A percentile compares a stretch with the other conserved stretches of the same genome.
Conservation (phyloP, 805 yeast genomes). For the Cyberlindnera xishuangbannaensis region DNA sequence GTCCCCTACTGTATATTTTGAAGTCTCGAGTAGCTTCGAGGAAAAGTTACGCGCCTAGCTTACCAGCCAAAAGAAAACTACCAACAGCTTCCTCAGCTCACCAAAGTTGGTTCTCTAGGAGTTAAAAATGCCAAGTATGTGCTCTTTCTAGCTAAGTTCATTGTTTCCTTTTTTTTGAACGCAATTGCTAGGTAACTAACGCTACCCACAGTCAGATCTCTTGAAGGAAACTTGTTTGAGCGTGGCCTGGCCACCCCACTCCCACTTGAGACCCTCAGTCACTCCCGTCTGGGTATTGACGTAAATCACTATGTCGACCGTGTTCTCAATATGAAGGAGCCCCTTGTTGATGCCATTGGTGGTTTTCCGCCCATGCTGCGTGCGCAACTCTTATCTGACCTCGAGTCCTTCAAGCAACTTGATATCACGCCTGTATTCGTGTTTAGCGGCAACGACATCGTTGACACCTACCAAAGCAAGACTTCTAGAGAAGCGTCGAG, state of each 20-base stretch:
- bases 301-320: conserved; percentile 72
- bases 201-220: conserved; percentile 38
- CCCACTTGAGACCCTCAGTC: conserved; percentile 58
- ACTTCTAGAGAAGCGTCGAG: conserved; percentile 29
- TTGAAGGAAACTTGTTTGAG: conserved; percentile 67
- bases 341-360: conserved; percentile 69
- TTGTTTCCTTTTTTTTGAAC: too few relatives aligned
- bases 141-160: too few relatives aligned
- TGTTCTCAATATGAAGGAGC: conserved; percentile 57
- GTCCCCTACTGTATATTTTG: too few relatives aligned
- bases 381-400: conserved; percentile 52
- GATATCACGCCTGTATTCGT: conserved; percentile 77
- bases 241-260: conserved; percentile 53
- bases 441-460: conserved; percentile 56
- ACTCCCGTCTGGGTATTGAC: conserved; percentile 76
- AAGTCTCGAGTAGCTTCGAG: too few relatives aligned
- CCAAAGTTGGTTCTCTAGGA: too few relatives aligned
- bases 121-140: too few relatives aligned
- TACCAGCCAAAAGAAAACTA: too few relatives aligned
- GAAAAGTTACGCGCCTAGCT: too few relatives aligned
- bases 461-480: conserved; percentile 30
- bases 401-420: conserved; percentile 51
- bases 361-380: conserved; percentile 68
- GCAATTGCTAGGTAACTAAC: too few relatives aligned
- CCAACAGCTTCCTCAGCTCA: too few relatives aligned